Evolutionary conservation across 129 eudicot genomes (phyloP), one percentile per base, ranked within the genome.

Genomic region (Pseudognaphalium luteoalbum): DNA sequence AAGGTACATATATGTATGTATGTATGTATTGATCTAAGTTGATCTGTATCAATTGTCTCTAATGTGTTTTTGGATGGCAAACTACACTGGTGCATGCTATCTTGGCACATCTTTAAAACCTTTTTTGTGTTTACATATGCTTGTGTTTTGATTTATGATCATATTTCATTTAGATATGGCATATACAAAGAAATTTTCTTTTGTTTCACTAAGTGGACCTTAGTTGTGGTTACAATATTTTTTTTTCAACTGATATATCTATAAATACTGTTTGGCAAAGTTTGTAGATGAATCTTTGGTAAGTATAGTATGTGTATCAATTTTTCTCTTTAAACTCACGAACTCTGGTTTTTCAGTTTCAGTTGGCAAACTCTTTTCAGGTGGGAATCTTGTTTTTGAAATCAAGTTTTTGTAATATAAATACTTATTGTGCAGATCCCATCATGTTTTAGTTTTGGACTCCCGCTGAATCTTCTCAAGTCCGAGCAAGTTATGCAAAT

Each of bases 361-460:
- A 60, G 67, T 68, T 84, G 71, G 65, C 61, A 70, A 57, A 72
- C 51, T 39, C 39, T 68, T 80, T 80, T 80, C 47, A 74, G 84
- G 65, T 80, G 57, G 80, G 84, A 80, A 80, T 58, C 42, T 83
- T 68, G 72, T 33, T 74, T 81, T 71, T 59, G 72, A 87, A 87
- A 84, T 79, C 70, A 77, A 64, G 50, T 73, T 80, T 91, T 84
- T 89, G 80, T 67, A 66, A 74, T 83, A 44, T 77, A 85, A 80
- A 75, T 74, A 85, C 86, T 89, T 86, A 83, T 86, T 85, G 94
- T 95, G 99, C 99, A 95, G 99, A 95, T 95, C 81, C 56, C 90
- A 85, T 84, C 91, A 81, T 84, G 88, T 91, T 94, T 95, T 89
- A 76, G 87, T 89, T 91, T 91, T 94, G 88, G 98, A 85, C 88